Percentiles rank a stretch among this genome's conserved stretches.
phyloP scores from a whole-genome alignment of 1,284 basidiomycete species.

The Cerioporus squamosus region DNA sequence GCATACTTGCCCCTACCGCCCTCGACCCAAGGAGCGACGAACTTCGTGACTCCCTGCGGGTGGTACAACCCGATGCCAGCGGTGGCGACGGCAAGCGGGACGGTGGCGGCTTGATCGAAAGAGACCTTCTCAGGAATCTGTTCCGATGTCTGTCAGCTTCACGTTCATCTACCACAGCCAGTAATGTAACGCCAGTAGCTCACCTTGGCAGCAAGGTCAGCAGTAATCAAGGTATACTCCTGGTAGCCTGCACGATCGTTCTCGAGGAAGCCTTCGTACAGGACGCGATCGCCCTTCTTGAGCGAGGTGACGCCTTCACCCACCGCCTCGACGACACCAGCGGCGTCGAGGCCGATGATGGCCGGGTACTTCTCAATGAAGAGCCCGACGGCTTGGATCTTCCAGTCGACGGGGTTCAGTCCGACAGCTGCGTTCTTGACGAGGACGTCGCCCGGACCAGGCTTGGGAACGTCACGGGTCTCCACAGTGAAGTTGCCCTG shows the following conservation, averaged over 20 bases:
- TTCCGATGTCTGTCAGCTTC: no score
- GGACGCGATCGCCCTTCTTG: constrained; percentile 46
- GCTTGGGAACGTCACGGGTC: constrained; percentile 27
- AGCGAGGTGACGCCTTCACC: constrained; percentile 42
- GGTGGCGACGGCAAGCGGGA: constrained; percentile 22
- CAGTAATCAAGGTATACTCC: constrained; percentile 34
- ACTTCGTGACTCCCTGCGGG: not conserved
- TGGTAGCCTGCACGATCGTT: constrained; percentile 34
- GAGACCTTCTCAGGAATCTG: constrained; percentile 31
- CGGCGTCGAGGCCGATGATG: constrained; percentile 50
- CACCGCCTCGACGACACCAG: constrained; percentile 44
- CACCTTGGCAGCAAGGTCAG: constrained; percentile 33
- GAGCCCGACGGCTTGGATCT: constrained; percentile 38
- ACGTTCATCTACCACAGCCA: constrained; percentile 5
- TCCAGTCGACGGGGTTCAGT: constrained; percentile 49
- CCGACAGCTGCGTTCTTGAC: constrained; percentile 43
- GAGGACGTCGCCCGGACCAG: constrained; percentile 43
- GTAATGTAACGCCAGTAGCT: not conserved
- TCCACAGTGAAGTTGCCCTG: constrained; percentile 30
- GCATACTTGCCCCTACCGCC: constrained; percentile 35
- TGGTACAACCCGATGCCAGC: no score
- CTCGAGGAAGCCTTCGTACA: constrained; percentile 28
- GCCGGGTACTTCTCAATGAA: constrained; percentile 40
- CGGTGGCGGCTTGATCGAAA: constrained; percentile 19
- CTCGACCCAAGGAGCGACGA: constrained; percentile 25